Percentiles rank a stretch among this genome's conserved stretches.
Conservation (phyloP, 1,284 basidiomycete species). For the Rhizopogon parksii region DNA sequence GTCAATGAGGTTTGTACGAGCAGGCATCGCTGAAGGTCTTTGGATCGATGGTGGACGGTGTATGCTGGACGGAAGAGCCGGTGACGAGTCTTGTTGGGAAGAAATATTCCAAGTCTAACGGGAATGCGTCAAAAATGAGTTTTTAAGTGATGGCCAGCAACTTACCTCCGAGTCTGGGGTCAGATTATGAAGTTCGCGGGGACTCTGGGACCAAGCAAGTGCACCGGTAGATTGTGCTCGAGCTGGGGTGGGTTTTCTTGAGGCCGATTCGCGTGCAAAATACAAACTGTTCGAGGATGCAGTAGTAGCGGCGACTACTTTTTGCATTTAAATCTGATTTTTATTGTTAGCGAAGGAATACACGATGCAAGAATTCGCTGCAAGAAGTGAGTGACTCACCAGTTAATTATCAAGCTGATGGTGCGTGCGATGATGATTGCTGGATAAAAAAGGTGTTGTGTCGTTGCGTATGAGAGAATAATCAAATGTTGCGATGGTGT, state of each 20-base stretch:
- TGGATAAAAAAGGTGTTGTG: slow-evolving; percentile 40
- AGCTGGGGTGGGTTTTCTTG: slow-evolving; percentile 23
- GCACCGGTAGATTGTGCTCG: slow-evolving; percentile 25
- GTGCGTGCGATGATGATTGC: slow-evolving; percentile 39
- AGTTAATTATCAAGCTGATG: slow-evolving; percentile 54
- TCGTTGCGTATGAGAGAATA: slow-evolving; percentile 37
- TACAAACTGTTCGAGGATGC: slow-evolving; percentile 30
- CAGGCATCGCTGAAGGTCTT: slow-evolving; percentile 39
- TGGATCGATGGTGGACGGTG: slow-evolving; percentile 26
- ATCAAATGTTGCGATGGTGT: slow-evolving; percentile 38
- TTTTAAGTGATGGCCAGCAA: slow-evolving; percentile 16
- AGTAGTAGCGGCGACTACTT: slow-evolving; percentile 30
- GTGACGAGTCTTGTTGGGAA: slow-evolving; percentile 26
- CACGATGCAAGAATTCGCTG: slow-evolving; percentile 15
- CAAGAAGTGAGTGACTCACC: slow-evolving; percentile 33
- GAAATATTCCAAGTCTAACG: slow-evolving; percentile 41
- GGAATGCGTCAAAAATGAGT: slow-evolving; percentile 5
- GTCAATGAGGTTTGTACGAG: slow-evolving; percentile 34
- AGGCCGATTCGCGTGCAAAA: slow-evolving; percentile 31
- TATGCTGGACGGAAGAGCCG: slow-evolving; percentile 24
- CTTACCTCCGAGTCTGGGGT: slow-evolving; percentile 23
- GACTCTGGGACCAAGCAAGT: slow-evolving; percentile 23
- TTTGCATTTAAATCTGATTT: slow-evolving; percentile 32
- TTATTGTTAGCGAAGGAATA: slow-evolving; percentile 19
- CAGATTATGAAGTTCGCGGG: slow-evolving; percentile 22